Base-by-base conservation (phyloP, 805 yeast species). In the Sugiyamaella boreocaroliniensis region DNA sequence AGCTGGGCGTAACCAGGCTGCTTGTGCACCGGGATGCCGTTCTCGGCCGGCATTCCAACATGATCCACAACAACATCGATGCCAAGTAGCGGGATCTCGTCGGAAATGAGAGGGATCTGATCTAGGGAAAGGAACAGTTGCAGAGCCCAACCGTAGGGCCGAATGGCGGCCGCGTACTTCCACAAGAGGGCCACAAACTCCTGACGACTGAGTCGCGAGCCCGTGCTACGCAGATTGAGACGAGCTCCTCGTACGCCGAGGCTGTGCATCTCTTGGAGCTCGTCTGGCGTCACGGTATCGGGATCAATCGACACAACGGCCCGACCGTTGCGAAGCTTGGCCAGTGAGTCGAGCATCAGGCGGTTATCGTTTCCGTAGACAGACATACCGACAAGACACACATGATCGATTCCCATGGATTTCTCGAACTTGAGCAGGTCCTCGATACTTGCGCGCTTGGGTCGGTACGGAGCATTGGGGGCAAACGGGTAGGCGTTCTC, bases 11-110 rank as follows among this genome's bases (percentile, higher is more conserved):
- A 45, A 15, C 48, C 48, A 7, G 29, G 22, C 22, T 45, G 48
- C 15, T 45, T 32, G 4, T 15, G 48, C 5, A 37, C 48, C 8
- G 48, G 32, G n/a, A 45, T 19, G 15, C 41, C 48, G 18, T 45
- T 45, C 18, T 45, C 48, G 9, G 48, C 40, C 4, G 52, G 48
- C 52, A 49, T 44, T 9, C 49, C 50, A 11, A 50, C 45, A 22
- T 50, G 53, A 16, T 50, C 53, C n/a, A 50, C 46, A n/a, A 50
- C 53, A 8, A 50, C 50, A 37, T 45, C 50, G 3, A 50, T 50
- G 3, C 53, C 53, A 12, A 50, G 46, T 12, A 8, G n/a, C 10
- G 45, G 46, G 12, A 50, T 29, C n/a, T 32, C 45, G 22, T 50
- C 50, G 3, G 45, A 50, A 8, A 50, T 45, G 37, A 50, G 43